Evolutionary conservation across 2,329 filamentous ascomycete species (phyloP).

Genomic region (Aspergillus phoenicis): DNA sequence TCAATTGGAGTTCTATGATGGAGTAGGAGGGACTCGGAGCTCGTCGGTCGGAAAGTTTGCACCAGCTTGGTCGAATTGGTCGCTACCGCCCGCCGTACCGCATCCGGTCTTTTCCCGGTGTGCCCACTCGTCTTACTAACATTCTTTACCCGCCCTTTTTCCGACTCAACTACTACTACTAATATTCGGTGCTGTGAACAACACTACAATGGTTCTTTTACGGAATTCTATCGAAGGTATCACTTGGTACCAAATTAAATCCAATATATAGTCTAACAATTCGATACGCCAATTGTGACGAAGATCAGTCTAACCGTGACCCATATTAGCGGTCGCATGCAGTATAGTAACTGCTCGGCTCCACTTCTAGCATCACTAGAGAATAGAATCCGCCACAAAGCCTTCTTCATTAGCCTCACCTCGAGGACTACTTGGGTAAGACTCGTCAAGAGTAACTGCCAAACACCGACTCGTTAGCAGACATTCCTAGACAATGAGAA

Average conservation of each 20-base stretch:
- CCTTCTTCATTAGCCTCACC: background rate
- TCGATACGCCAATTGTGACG: too few relatives aligned
- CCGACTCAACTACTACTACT: background rate
- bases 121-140: conserved; percentile 9
- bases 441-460: conserved; percentile 1
- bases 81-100: conserved; percentile 17
- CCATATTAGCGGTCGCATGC: background rate
- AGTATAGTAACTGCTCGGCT: background rate
- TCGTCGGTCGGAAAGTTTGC: conserved; percentile 23
- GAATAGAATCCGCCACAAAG: background rate
- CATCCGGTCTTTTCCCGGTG: conserved; percentile 12
- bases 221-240: too few relatives aligned
- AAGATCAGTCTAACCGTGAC: background rate
- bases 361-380: background rate
- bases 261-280: too few relatives aligned
- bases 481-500: background rate
- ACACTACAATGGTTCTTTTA: too few relatives aligned
- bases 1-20: conserved; percentile 8
- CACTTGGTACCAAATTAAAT: too few relatives aligned
- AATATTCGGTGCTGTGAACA: background rate
- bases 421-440: background rate
- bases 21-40: conserved; percentile 9
- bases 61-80: conserved; percentile 14
- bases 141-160: background rate
- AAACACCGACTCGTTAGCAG: background rate